phyloP scores from a whole-genome alignment of 1,139 yeast species.

The Sugiyamaella neomexicana region DNA sequence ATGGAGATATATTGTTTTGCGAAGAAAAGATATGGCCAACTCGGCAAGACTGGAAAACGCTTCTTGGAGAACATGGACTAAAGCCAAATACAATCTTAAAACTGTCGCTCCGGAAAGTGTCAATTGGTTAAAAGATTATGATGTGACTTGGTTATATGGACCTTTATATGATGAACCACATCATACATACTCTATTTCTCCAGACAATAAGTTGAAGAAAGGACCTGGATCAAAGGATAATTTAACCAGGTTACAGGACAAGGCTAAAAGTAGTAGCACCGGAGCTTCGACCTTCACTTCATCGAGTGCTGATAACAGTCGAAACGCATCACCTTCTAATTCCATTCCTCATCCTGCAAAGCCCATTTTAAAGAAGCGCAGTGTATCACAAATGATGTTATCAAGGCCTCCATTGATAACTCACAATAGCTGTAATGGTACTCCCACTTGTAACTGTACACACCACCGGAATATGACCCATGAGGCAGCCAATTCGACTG shows the following conservation, averaged over 20 bases:
- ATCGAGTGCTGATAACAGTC: slow-evolving; percentile 22
- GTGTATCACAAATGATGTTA: slow-evolving; percentile 72
- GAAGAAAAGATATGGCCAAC: slow-evolving; percentile 61
- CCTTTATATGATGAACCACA: slow-evolving; percentile 60
- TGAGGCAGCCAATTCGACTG: slow-evolving; percentile 18
- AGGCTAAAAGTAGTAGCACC: neutral
- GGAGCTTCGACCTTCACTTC: slow-evolving; percentile 27
- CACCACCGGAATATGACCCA: slow-evolving; percentile 19
- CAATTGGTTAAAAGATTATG: slow-evolving; percentile 81
- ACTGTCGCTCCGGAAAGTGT: slow-evolving; percentile 76
- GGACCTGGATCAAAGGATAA: slow-evolving; percentile 21
- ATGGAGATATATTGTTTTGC: slow-evolving; percentile 88
- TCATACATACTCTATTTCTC: slow-evolving; percentile 34
- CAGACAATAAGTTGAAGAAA: slow-evolving; percentile 13
- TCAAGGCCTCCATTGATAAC: slow-evolving; percentile 40
- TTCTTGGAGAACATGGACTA: slow-evolving; percentile 88
- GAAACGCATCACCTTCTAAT: slow-evolving; percentile 26
- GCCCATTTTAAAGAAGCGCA: slow-evolving; percentile 82
- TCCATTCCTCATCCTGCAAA: slow-evolving; percentile 33
- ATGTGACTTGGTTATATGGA: slow-evolving; percentile 86
- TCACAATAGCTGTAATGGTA: slow-evolving; percentile 23
- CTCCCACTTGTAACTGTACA: slow-evolving; percentile 19
- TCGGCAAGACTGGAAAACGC: slow-evolving; percentile 76
- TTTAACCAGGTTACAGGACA: slow-evolving; percentile 8
- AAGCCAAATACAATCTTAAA: slow-evolving; percentile 65